Evolutionary conservation across 148 eudicot genomes (phyloP).

Genomic region (Hydrangea macrophylla): DNA sequence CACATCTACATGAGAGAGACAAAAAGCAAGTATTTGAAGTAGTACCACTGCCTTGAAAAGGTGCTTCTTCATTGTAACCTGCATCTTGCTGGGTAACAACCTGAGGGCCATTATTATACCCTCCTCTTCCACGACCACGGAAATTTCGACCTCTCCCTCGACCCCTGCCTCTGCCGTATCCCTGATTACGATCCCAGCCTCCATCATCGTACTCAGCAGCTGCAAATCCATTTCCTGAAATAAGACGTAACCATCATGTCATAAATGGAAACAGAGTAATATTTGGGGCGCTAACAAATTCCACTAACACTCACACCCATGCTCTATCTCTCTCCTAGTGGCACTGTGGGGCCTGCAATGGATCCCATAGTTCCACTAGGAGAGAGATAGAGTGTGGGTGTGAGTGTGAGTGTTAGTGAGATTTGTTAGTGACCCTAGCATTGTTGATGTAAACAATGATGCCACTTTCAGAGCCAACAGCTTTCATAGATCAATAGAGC

Average conservation of each 20-base stretch:
- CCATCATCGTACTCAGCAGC: constrained; percentile 70
- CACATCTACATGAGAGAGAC: neutral
- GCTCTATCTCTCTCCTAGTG: no score
- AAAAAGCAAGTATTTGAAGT: neutral
- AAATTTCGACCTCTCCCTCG: constrained; percentile 71
- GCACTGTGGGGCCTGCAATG: no score
- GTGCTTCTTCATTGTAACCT: constrained; percentile 53
- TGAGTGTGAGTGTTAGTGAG: no score
- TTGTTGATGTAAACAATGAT: no score
- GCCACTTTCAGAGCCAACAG: constrained; percentile 2
- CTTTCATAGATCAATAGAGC: neutral
- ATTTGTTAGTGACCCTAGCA: no score
- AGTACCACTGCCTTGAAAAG: constrained; percentile 49
- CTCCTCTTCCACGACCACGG: constrained; percentile 76
- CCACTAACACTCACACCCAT: no score
- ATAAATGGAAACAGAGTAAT: neutral
- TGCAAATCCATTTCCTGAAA: constrained; percentile 68
- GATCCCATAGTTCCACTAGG: no score
- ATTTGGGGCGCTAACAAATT: no score
- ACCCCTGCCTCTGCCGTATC: constrained; percentile 70
- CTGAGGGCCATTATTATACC: no score
- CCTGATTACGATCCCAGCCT: constrained; percentile 70
- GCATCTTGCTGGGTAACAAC: no score
- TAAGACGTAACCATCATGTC: constrained; percentile 4
- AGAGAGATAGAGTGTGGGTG: no score